These are phyloP conservation scores for Mangifera indica DNA, from an alignment of 345 rosid genomes.

Conservation along the genomic window DNA sequence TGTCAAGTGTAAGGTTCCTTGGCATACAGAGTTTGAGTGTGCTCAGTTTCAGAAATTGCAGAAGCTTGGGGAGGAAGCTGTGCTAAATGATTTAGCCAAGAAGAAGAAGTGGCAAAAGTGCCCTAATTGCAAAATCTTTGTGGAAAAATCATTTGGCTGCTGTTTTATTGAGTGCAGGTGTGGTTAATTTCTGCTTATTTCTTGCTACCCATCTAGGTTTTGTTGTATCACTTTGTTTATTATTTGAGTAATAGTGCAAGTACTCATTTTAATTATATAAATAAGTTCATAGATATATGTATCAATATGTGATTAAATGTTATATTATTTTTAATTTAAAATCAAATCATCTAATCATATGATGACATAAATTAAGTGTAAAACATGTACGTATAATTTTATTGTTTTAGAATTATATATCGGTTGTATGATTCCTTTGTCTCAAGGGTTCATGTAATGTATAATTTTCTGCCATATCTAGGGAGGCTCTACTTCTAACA, in stretches of 20 bases:
- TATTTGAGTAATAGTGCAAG: too few relatives aligned
- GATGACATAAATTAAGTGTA: too few relatives aligned
- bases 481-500: neutral
- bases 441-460: too few relatives aligned
- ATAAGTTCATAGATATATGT: too few relatives aligned
- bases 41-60: constrained; percentile 37
- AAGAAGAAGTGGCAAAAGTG: constrained; percentile 47
- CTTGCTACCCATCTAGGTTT: neutral
- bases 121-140: constrained; percentile 40
- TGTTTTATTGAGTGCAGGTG: constrained; percentile 52
- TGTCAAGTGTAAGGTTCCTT: constrained; percentile 41
- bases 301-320: neutral
- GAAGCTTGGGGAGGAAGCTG: constrained; percentile 38
- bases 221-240: neutral
- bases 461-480: too few relatives aligned
- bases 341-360: too few relatives aligned
- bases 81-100: constrained; percentile 47
- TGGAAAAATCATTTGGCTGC: constrained; percentile 47
- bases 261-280: too few relatives aligned
- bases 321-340: too few relatives aligned
- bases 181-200: neutral
- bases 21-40: constrained; percentile 51
- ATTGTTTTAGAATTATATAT: too few relatives aligned
- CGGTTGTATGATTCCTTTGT: too few relatives aligned
- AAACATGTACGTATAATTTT: too few relatives aligned